Base-by-base conservation (phyloP, 768 basidiomycete genomes). In the Daedaleopsis sinensis region DNA sequence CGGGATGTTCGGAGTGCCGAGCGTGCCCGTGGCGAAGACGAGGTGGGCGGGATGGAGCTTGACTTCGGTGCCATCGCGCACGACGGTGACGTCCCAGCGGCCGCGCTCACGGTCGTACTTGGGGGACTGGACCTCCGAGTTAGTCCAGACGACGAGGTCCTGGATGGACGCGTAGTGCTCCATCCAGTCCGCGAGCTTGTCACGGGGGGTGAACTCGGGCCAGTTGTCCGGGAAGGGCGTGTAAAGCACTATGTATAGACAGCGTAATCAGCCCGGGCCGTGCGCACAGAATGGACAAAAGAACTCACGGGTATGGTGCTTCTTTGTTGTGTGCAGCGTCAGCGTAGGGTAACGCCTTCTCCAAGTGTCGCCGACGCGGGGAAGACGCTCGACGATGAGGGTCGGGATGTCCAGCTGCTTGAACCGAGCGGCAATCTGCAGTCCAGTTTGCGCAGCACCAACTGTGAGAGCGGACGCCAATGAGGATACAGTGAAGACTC, bases 171-270 rank as follows among this genome's bases (percentile, higher is more conserved):
- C 86, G 61, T 89, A 90, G 5, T 73, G 75, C 67, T 90, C 88
- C 16, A 89, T 72, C 84, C 85, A 90, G 62, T 85, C 83, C 1
- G 82, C 88, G n/a, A 90, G 77, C 83, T 86, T 87, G 12, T 69
- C 67, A 5, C 84, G 82, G 1, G 85, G 81, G 2, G 76, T 73
- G 46, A 53, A 63, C 7, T 61, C 52, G 10, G 64, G 61, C 55
- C 60, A 71, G 57, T 62, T 59, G 54, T 46, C 1, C 63, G 59
- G 46, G 53, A 57, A 15, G 64, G 47, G 13, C 50, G 60, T n/a
- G n/a, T n/a, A n/a, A n/a, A n/a, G n/a, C n/a, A n/a, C n/a, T n/a
- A n/a, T n/a, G n/a, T n/a, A n/a, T n/a, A n/a, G n/a, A n/a, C n/a
- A n/a, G n/a, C n/a, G n/a, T n/a, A n/a, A n/a, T n/a, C n/a, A n/a